Evolutionary conservation across 2,329 filamentous ascomycete genomes (phyloP).

Genomic region (Alternaria triticina): DNA sequence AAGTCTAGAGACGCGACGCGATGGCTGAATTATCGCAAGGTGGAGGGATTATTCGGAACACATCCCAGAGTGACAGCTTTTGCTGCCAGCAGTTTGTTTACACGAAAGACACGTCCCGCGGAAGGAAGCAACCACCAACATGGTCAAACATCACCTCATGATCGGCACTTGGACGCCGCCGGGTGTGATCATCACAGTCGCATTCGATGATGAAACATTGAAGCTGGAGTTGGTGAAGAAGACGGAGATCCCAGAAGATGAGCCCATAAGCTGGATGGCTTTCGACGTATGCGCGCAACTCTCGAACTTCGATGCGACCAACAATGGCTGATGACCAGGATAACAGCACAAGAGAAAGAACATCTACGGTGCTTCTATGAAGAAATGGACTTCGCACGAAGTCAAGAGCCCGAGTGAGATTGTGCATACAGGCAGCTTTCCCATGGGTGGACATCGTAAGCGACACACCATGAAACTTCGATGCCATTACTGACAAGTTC

Average conservation of each 20-base stretch:
- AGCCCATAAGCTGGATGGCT: slow-evolving; percentile 93
- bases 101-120: background rate
- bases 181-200: slow-evolving; percentile 86
- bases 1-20: slow-evolving; percentile 17
- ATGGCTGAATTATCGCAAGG: slow-evolving; percentile 2
- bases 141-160: slow-evolving; percentile 89
- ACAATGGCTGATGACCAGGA: slow-evolving; percentile 19
- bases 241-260: slow-evolving; percentile 79
- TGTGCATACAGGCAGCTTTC: slow-evolving; percentile 72
- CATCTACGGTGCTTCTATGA: slow-evolving; percentile 90
- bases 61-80: background rate
- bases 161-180: slow-evolving; percentile 90
- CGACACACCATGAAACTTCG: slow-evolving; percentile 9
- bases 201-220: slow-evolving; percentile 82
- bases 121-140: slow-evolving; percentile 15
- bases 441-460: slow-evolving; percentile 77
- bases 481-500: slow-evolving; percentile 1
- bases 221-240: slow-evolving; percentile 78
- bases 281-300: slow-evolving; percentile 69
- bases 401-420: slow-evolving; percentile 80
- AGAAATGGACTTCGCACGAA: slow-evolving; percentile 86
- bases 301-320: background rate
- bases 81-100: background rate
- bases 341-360: slow-evolving; percentile 77
- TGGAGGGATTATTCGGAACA: background rate